Evolutionary conservation across 345 rosid genomes (phyloP), one percentile per base, ranked within the genome.

Genomic region (Linum usitatissimum): DNA sequence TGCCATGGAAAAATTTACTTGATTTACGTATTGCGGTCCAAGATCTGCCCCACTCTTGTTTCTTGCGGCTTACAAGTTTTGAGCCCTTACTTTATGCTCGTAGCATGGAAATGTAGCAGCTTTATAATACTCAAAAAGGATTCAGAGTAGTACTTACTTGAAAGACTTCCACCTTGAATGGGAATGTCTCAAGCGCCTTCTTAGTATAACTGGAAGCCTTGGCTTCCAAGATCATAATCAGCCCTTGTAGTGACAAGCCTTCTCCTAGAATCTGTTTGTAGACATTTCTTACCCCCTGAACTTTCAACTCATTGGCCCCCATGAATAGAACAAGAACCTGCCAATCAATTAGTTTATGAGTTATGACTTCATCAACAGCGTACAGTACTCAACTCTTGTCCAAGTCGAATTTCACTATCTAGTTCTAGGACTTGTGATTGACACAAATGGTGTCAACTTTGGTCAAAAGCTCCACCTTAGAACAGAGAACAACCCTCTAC

Each of bases 261-360:
- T 51, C 71, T 36, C 42, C 31, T 1, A 45, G 2, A 38, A 76
- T 65, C 67, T 71, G 68, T 5, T 15, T 20, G 5, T 3, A 9
- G 13, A 79, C 9, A 9, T 36, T 30, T 13, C 68, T 39, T 0
- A 78, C 49, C 6, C 13, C 57, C 39, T 68, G 36, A 21, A 23
- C 20, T 55, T 45, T 63, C 18, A 79, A 31, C 17, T 75, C 77
- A 23, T 68, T 58, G 4, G 72, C 64, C 34, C 77, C 82, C 69
- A 70, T 48, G 73, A 70, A 79, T n/a, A 75, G 9, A 55, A 75
- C 79, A 69, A 70, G 18, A 6, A 66, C 66, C 82, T 75, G 66
- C 60, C 15, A 56, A 21, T 15, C 36, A 54, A 10, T 40, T 40
- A 40, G 48, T 7, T 40, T 23, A 23, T 23, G 28, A 23, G 1